Base-by-base conservation (phyloP, 768 basidiomycete species). In the Pilatotrama ljubarskyi region DNA sequence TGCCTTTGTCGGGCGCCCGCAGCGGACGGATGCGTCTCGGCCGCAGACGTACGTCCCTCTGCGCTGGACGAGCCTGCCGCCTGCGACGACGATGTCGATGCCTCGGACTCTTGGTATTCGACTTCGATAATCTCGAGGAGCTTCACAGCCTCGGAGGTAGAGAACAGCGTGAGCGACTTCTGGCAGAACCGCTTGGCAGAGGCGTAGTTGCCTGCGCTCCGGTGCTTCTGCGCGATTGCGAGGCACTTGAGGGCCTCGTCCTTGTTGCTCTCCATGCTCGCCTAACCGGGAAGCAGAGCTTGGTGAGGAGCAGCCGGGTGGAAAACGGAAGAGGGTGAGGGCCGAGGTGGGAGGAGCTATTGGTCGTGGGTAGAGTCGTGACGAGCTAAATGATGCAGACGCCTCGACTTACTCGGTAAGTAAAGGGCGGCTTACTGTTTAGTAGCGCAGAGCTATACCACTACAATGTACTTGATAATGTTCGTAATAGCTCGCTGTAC, bases 171-270 rank as follows among this genome's bases (percentile, higher is more conserved):
- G 61, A 94, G 83, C 11, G 90, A 93, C 75, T 98, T 98, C 73
- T 87, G 84, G 61, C 87, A 89, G 77, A 98, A 95, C 72, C 92
- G 93, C 70, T 88, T 84, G 1, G 95, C 93, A 2, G 90, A 85
- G 42, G 87, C 62, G 55, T 85, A 76, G 72, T 95, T 93, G 48
- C 84, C 86, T 44, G 84, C 78, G 54, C 86, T 82, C 61, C 83
- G 80, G 72, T 95, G 87, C 68, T 83, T 84, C 69, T 86, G 84
- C 2, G 95, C 89, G 63, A 97, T 91, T 48, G 75, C 71, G 51
- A 96, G 81, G 70, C 91, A 93, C 67, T 89, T 86, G 58, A 88
- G 72, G 36, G 93, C 93, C 74, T 96, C 93, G 70, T 96, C 93
- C 66, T 85, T 91, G 80, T 96, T 96, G 74, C 88, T 87, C 73